Evolutionary conservation across 179 eudicot species (phyloP).

Genomic region (Corrigiola litoralis): DNA sequence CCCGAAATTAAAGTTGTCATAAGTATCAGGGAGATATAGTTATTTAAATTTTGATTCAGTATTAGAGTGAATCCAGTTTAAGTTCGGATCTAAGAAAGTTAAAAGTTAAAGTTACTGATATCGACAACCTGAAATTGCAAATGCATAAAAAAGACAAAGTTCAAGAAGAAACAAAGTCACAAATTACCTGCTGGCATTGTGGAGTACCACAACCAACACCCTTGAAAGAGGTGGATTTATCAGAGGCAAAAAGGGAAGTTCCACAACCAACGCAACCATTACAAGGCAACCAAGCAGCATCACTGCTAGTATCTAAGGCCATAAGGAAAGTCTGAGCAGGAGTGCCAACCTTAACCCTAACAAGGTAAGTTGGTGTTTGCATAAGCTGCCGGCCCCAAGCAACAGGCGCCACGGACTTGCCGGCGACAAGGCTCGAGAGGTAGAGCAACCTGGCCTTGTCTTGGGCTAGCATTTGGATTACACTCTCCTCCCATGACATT

Average conservation of each 20-base stretch:
- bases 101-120: too few species aligned
- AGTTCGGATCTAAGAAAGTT: too few species aligned
- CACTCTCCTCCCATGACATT: conserved; percentile 62
- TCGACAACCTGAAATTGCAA: too few species aligned
- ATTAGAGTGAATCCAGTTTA: too few species aligned
- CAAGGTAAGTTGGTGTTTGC: conserved; percentile 67
- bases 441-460: conserved; percentile 50
- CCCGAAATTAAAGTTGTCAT: too few species aligned
- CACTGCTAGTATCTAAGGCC: conserved; percentile 78
- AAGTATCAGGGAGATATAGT: too few species aligned
- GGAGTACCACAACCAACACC: conserved; percentile 38
- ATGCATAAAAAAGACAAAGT: neutral
- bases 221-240: conserved; percentile 45
- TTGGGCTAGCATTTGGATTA: conserved; percentile 40
- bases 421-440: conserved; percentile 55
- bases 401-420: conserved; percentile 49
- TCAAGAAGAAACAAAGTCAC: neutral
- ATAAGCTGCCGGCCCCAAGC: conserved; percentile 57
- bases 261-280: conserved; percentile 58
- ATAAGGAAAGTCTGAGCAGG: conserved; percentile 58
- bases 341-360: conserved; percentile 57
- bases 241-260: conserved; percentile 34
- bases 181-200: conserved; percentile 56
- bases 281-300: conserved; percentile 75
- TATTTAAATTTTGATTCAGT: too few species aligned